Evolutionary conservation across 2,329 filamentous ascomycete species (phyloP), one percentile per base, ranked within the genome.

Genomic region (Aspergillus sp.): DNA sequence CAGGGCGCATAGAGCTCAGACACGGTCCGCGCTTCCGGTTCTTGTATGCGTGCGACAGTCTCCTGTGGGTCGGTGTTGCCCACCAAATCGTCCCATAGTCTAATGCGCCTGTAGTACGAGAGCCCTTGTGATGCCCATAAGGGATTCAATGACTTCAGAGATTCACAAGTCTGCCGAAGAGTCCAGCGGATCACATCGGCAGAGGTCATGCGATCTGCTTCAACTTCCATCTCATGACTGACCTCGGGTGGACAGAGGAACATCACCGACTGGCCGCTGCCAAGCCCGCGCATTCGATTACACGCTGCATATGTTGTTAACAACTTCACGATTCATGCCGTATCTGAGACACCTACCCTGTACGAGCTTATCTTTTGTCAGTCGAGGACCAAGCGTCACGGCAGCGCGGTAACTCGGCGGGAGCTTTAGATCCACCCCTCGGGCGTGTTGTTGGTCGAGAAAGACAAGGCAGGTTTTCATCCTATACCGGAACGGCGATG

Each of bases 271-370:
- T 91, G 87, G 0, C 85, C 85, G 2, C 82, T 70, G 0, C 85
- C 87, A 0, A 92, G 75, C 53, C 85, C 82, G 10, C 87, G 69
- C 80, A 90, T 84, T n/a, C 87, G 69, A 84, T 88, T 89, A 53
- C 85, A 87, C 0, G 85, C 85, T 65, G 17, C n/a, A 2, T 2
- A 8, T 8, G 8, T 14, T 1, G 10, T 46, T 46, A 46, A 26
- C 26, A 2, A 20, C n/a, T n/a, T n/a, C 5, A 14, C 2, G 19
- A 19, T 17, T 40, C 30, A 8, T 8, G 7, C 10, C 36, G n/a
- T 9, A 17, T 6, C 36, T 40, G n/a, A 16, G 36, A 40, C n/a
- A 17, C 73, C 63, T 71, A 83, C 83, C 85, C 78, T 91, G 87
- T 0, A 85, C 82, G 0, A 90, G 64, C 13, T 79, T 73, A 54